Conservation (phyloP, 768 basidiomycete species). For the Collybiopsis luxurians region DNA sequence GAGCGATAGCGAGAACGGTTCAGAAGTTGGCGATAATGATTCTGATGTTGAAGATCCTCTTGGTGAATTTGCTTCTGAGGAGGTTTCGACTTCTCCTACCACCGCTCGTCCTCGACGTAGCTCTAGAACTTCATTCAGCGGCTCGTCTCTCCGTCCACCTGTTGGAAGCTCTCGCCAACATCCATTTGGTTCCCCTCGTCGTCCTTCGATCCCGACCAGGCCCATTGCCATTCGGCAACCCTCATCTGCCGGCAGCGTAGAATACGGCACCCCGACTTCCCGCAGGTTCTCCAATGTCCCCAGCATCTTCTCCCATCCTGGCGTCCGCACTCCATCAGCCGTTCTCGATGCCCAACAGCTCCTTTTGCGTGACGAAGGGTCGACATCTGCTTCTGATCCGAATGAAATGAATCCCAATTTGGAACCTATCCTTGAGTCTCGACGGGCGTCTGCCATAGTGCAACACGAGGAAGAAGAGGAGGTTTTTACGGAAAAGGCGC, state of each 20-base stretch:
- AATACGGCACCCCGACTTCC: constrained; percentile 33
- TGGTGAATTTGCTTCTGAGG: constrained; percentile 22
- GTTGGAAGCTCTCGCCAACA: constrained; percentile 21
- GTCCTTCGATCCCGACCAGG: constrained; percentile 17
- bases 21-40: constrained; percentile 31
- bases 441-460: constrained; percentile 27
- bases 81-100: constrained; percentile 18
- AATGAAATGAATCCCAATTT: constrained; percentile 31
- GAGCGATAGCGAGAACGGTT: constrained; percentile 44
- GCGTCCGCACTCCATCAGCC: constrained; percentile 75
- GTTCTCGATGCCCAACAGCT: constrained; percentile 72
- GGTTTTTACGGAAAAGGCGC: constrained; percentile 49
- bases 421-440: constrained; percentile 52
- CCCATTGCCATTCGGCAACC: constrained; percentile 15
- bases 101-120: constrained; percentile 16
- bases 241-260: constrained; percentile 28
- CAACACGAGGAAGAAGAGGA: constrained; percentile 31
- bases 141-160: constrained; percentile 3
- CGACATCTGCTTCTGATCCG: constrained; percentile 17
- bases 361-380: constrained; percentile 40
- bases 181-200: constrained; percentile 28
- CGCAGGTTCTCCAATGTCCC: constrained; percentile 64
- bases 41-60: constrained; percentile 23
- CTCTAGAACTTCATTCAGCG: constrained; percentile 10
- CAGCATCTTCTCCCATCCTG: constrained; percentile 80